Base-by-base conservation (phyloP, 768 basidiomycete genomes). In the Guyanaporus albipodus region DNA sequence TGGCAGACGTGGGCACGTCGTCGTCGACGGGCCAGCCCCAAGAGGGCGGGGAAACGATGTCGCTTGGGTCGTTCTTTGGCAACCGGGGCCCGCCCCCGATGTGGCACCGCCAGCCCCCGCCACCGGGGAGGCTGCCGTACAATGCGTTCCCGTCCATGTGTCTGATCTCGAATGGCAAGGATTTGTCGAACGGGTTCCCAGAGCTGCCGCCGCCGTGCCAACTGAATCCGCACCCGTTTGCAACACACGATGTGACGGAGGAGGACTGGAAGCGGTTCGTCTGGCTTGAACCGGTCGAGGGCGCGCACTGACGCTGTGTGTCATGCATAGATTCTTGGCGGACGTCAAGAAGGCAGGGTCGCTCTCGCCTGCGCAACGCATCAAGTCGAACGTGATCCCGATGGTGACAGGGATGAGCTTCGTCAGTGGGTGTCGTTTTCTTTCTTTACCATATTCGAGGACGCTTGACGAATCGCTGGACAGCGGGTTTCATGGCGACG, bases 261-360 rank as follows among this genome's bases (percentile, higher is more conserved):
- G 64, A 59, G 15, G 80, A 81, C 57, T 81, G 80, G 80, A 55
- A 61, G 32, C 64, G 67, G 71, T 75, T 11, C 18, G 56, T 47
- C 15, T 29, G 10, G 11, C 14, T 14, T n/a, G n/a, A n/a, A n/a
- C n/a, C n/a, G n/a, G n/a, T n/a, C n/a, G n/a, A 6, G 6, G 28
- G 15, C 15, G 28, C 28, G 15, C 6, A 29, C 28, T 29, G 28
- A 29, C 28, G n/a, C 8, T 14, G 28, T 10, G 15, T 29, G 28
- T 3, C n/a, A n/a, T n/a, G 8, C 2, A 1, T 14, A 50, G 50
- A 26, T 78, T 77, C 45, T 44, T 77, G 49, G 48, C 46, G 2
- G 70, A 74, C 18, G 31, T 76, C 19, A 66, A 68, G 8, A 50
- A 51, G 44, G 61, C 64, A 18, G 70, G 60, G 11, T 54, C 56